Conservation (phyloP, 805 yeast genomes). For the Myxozyma monticola region DNA sequence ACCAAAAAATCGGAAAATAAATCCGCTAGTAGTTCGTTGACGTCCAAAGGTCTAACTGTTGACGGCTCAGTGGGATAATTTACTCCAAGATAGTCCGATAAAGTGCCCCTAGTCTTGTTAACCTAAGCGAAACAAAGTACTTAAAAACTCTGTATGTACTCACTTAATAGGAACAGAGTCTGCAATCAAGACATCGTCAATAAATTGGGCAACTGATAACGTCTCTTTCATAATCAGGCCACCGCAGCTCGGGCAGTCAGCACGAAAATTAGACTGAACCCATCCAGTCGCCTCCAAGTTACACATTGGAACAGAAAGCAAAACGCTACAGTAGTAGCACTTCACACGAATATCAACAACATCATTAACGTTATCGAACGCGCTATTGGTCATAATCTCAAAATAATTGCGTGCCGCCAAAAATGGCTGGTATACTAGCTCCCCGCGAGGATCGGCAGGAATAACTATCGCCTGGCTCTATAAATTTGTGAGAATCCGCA, state of each 20-base stretch:
- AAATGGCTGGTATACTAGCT: neutral
- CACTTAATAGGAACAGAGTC: slow-evolving; percentile 13
- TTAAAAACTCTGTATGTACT: neutral
- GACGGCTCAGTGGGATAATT: neutral
- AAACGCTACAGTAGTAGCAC: slow-evolving; percentile 8
- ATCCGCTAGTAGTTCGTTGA: neutral
- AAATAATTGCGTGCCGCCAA: neutral
- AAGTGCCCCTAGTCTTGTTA: slow-evolving; percentile 3
- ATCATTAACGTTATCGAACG: slow-evolving; percentile 1
- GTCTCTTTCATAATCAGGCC: slow-evolving; percentile 1
- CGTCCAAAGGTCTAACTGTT: neutral
- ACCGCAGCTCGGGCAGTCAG: slow-evolving; percentile 8
- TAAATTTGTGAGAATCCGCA: neutral
- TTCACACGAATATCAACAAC: neutral
- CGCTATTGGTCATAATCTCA: neutral
- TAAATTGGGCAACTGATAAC: slow-evolving; percentile 9
- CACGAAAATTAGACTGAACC: slow-evolving; percentile 10
- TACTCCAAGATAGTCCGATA: slow-evolving; percentile 2
- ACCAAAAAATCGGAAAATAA: neutral
- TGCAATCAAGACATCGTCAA: neutral
- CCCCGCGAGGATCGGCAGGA: neutral
- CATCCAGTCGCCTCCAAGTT: slow-evolving; percentile 8
- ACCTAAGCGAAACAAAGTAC: neutral
- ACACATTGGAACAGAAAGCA: slow-evolving; percentile 3
- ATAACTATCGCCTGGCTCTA: neutral